These are phyloP conservation scores for Neoboletus magnificus DNA, from an alignment of 768 basidiomycete species.

Conservation along the genomic window DNA sequence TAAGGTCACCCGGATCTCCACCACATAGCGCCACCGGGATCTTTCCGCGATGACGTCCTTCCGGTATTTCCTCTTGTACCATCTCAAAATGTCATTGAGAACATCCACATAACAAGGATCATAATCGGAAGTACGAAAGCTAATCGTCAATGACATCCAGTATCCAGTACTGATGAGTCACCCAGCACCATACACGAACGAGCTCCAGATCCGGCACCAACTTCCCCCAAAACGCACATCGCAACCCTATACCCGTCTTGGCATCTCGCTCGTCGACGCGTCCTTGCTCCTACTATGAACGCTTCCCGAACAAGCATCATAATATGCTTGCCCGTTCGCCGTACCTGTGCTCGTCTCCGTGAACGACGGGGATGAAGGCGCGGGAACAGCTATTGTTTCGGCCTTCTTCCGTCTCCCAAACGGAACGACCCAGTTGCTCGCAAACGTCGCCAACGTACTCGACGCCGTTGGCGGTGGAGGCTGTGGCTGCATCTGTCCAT, in stretches of 20 bases:
- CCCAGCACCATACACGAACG: not conserved
- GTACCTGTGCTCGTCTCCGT: conserved; percentile 17
- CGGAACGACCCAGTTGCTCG: conserved; percentile 62
- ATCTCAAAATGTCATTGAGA: not conserved
- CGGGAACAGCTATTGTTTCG: conserved; percentile 4
- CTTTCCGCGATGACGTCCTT: too few species aligned
- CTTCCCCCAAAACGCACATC: not conserved
- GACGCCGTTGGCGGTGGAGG: conserved; percentile 40
- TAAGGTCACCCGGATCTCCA: not conserved
- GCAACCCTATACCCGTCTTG: conserved; percentile 22
- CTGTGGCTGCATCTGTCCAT: conserved; percentile 1
- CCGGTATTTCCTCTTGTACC: too few species aligned
- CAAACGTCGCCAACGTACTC: conserved; percentile 53
- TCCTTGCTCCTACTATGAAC: conserved; percentile 10
- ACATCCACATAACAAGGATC: not conserved
- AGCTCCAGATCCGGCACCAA: not conserved
- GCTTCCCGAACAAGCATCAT: conserved; percentile 16
- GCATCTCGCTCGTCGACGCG: conserved; percentile 40
- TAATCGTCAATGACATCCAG: not conserved
- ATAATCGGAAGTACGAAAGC: not conserved
- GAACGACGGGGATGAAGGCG: conserved; percentile 2
- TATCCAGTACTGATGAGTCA: not conserved
- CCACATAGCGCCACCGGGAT: not conserved
- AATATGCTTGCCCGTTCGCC: conserved; percentile 20
- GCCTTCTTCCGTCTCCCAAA: conserved; percentile 54